These are phyloP conservation scores for Iberis pinnata DNA, from an alignment of 345 rosid species.

Conservation along the genomic window DNA sequence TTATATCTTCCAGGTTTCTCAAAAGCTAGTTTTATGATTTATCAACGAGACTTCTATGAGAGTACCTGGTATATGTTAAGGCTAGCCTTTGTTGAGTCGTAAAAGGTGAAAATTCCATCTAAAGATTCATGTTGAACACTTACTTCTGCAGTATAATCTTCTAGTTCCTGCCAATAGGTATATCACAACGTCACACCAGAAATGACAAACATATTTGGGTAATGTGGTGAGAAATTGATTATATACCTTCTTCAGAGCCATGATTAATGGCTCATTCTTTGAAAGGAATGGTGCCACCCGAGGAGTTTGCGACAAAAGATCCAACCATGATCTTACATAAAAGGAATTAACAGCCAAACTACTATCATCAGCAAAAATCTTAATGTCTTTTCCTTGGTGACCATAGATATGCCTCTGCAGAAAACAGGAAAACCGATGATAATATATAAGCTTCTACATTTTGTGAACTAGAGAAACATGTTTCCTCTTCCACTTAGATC, in stretches of 20 bases:
- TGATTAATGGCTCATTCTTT: conserved; percentile 75
- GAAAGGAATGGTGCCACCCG: conserved; percentile 91
- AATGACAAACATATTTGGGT: neutral
- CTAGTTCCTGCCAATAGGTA: conserved; percentile 60
- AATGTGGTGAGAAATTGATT: neutral
- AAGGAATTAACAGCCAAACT: conserved; percentile 80
- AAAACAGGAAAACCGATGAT: neutral
- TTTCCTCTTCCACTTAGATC: neutral
- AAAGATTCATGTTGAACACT: conserved; percentile 67
- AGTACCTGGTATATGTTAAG: conserved; percentile 87
- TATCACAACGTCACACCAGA: conserved; percentile 18
- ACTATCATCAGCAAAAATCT: conserved; percentile 71
- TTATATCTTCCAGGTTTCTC: neutral
- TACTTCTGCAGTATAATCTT: conserved; percentile 69
- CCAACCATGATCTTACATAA: conserved; percentile 74
- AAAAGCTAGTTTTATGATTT: neutral
- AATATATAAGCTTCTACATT: neutral
- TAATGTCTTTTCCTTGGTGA: conserved; percentile 63
- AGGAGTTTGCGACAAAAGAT: conserved; percentile 79
- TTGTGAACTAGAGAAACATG: neutral
- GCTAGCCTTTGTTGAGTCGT: conserved; percentile 66
- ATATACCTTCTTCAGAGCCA: conserved; percentile 71
- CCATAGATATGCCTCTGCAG: conserved; percentile 83
- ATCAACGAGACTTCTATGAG: neutral
- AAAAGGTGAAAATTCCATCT: conserved; percentile 85